Percentiles rank a stretch among this genome's conserved stretches.
These are phyloP conservation scores for Nakazawaea wyomingensis DNA, from an alignment of 805 yeast species.

Conservation along the genomic window DNA sequence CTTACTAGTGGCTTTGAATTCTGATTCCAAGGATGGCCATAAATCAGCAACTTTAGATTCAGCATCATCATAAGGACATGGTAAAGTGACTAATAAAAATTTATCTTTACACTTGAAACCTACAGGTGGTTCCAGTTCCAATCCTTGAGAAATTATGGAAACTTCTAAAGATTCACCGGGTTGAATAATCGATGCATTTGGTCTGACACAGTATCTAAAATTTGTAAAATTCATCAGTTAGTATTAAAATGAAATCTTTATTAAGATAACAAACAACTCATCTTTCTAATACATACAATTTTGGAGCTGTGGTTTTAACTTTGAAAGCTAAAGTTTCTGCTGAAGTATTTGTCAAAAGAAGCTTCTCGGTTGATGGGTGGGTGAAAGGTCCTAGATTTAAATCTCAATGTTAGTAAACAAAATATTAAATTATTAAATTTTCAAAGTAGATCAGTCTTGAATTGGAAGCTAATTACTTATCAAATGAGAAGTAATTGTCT, in stretches of 20 bases:
- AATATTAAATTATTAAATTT: too few species aligned
- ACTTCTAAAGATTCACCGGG: conserved; percentile 74
- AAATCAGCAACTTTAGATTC: conserved; percentile 55
- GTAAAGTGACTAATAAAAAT: conserved; percentile 82
- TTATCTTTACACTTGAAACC: conserved; percentile 86
- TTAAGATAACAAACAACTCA: background rate
- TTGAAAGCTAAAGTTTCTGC: conserved; percentile 72
- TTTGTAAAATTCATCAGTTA: conserved; percentile 5
- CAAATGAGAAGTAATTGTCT: too few species aligned
- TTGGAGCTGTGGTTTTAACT: conserved; percentile 98
- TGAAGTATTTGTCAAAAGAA: conserved; percentile 54
- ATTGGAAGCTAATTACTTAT: too few species aligned
- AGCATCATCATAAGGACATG: conserved; percentile 56
- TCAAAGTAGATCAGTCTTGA: too few species aligned
- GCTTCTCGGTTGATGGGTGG: conserved; percentile 60
- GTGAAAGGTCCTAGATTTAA: conserved; percentile 61
- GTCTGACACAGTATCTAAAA: conserved; percentile 75
- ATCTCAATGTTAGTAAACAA: conserved; percentile 5
- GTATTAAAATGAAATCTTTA: background rate
- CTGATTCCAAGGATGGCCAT: conserved; percentile 71
- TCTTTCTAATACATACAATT: conserved; percentile 40
- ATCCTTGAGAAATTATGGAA: conserved; percentile 81
- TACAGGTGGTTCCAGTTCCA: conserved; percentile 65
- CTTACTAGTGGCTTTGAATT: conserved; percentile 13
- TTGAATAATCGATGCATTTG: conserved; percentile 76